Base-by-base conservation (phyloP, 2,329 filamentous ascomycete species). In the Aspergillus bombycis region DNA sequence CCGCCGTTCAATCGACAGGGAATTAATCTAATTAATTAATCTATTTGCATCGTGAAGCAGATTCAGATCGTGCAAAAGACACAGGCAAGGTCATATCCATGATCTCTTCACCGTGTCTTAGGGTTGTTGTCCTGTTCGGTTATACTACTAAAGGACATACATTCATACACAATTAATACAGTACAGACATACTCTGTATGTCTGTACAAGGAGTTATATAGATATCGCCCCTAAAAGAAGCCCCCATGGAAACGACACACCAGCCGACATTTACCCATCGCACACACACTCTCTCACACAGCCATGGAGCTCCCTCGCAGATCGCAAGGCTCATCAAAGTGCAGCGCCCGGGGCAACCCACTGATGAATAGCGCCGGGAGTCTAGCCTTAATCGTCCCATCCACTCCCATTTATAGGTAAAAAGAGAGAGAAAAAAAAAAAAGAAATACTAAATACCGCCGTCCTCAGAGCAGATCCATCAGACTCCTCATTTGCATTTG, bases 241-340 rank as follows among this genome's bases (percentile, higher is more conserved):
- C 11, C 32, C 32, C 10, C 32, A 34, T 34, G 32, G 32, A 34
- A 36, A 36, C 34, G 34, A 36, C 14, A 7, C 34, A 36, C 14
- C 34, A 41, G 19, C 38, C 38, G 38, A 41, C 8, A n/a, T 41
- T n/a, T 23, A 46, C 16, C 45, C 21, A 16, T 30, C 46, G 9
- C 48, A 52, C 48, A 30, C 45, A 46, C 45, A n/a, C n/a, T n/a
- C n/a, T 12, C n/a, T 6, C 41, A 45, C 45, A 28, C 21, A 26
- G 23, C 23, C 23, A 48, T 46, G 45, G 45, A 16, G 26, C 16
- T 32, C 16, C 36, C 21, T 14, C 48, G 58, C 46, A 60, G 58
- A 60, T 60, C 58, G 58, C 48, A 60, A 55, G 52, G 52, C 52
- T 55, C 52, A 55, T 38, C 52, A 38, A 26, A 38, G 12, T 38